Evolutionary conservation across 257 asterid genomes (phyloP).

Genomic region (Coffea eugenioides): DNA sequence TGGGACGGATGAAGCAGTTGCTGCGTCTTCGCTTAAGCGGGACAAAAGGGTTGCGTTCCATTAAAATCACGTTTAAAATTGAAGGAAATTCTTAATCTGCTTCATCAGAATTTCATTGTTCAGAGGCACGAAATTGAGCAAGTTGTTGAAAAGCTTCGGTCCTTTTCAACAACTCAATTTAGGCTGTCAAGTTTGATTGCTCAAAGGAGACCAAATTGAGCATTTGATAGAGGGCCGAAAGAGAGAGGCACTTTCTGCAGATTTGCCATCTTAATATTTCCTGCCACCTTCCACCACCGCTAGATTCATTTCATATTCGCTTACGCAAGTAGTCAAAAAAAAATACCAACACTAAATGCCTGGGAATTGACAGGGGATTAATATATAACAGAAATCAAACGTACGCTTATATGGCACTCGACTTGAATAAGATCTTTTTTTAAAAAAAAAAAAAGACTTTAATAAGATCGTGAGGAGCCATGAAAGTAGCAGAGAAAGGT

Average conservation of each 20-base stretch:
- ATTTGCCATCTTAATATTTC: not conserved
- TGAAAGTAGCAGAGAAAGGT: too few relatives aligned
- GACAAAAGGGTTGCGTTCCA: not conserved
- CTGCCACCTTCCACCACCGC: not conserved
- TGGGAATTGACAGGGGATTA: not conserved
- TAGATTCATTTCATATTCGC: not conserved
- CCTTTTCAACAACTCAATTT: slow-evolving; percentile 1
- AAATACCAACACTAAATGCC: not conserved
- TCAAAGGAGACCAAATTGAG: slow-evolving; percentile 10
- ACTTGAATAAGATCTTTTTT: too few relatives aligned
- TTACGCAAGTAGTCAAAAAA: not conserved
- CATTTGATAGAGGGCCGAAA: not conserved
- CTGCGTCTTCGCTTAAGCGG: not conserved
- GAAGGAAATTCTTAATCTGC: not conserved
- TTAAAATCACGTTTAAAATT: slow-evolving; percentile 10
- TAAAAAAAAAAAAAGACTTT: too few relatives aligned
- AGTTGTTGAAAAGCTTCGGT: not conserved
- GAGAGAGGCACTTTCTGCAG: slow-evolving; percentile 4
- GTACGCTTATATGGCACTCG: too few relatives aligned
- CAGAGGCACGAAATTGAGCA: not conserved
- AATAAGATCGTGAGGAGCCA: too few relatives aligned
- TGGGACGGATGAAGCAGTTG: not conserved
- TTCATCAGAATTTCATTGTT: not conserved
- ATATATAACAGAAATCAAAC: too few relatives aligned
- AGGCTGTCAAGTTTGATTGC: not conserved